phyloP scores from a whole-genome alignment of 768 basidiomycete genomes.

The Pleurotus giganteus region DNA sequence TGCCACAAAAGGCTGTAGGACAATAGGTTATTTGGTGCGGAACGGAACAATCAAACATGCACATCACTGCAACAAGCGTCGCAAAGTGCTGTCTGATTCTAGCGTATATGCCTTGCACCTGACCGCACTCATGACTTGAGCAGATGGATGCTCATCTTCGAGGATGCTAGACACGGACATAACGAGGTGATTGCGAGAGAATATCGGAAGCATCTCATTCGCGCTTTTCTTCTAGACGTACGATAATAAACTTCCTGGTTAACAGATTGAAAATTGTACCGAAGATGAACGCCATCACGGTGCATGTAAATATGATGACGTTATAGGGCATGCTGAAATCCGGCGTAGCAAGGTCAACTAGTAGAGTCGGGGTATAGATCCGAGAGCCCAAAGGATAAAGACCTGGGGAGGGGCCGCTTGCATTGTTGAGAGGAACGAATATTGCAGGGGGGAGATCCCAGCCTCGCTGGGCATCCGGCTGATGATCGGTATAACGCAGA shows the following conservation, averaged over 20 bases:
- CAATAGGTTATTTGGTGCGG: background rate
- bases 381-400: slow-evolving; percentile 24
- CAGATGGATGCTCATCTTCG: background rate
- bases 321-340: slow-evolving; percentile 99
- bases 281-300: slow-evolving; percentile 89
- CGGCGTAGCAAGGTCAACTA: slow-evolving; percentile 94
- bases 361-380: slow-evolving; percentile 78
- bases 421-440: slow-evolving; percentile 40
- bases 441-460: slow-evolving; percentile 92
- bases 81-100: too few relatives aligned
- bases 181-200: background rate
- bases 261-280: slow-evolving; percentile 88
- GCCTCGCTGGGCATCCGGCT: slow-evolving; percentile 91
- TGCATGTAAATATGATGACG: slow-evolving; percentile 95
- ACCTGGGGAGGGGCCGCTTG: slow-evolving; percentile 15
- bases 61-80: background rate
- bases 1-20: background rate
- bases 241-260: slow-evolving; percentile 76
- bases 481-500: slow-evolving; percentile 92
- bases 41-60: slow-evolving; percentile 2
- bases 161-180: background rate
- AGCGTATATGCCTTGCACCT: background rate
- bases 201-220: background rate
- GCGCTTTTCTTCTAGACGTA: slow-evolving; percentile 23
- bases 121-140: background rate